Base-by-base conservation (phyloP, 208 protist genomes). In the Novymonas esmeraldas region DNA sequence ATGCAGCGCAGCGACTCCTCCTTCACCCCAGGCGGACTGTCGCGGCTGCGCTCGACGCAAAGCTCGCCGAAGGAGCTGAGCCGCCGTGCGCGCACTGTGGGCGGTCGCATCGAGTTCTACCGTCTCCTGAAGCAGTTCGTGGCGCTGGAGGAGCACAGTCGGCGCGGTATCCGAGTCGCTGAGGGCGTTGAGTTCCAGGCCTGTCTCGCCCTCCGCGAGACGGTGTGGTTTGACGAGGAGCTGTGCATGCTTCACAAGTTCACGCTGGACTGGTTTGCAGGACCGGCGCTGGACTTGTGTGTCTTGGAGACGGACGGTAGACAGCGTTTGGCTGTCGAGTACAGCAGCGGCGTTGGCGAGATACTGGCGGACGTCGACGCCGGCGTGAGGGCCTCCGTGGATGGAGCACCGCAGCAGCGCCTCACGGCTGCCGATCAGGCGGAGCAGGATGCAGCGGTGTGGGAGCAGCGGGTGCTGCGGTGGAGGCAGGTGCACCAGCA, bases 301-400 rank as follows among this genome's bases (percentile, higher is more conserved):
- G 44, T 75, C 44, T 34, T 62, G 28, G 69, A 75, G 63, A 75
- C 69, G 9, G 36, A 59, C 20, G 33, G 31, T 20, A 54, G 69
- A 3, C 69, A 75, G 33, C 51, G 14, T 24, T 57, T 75, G 24
- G 22, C 61, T 0, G 36, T 26, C 18, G 61, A 75, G 22, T 70
- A 49, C 56, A 26, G 36, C 33, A 20, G 22, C 24, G 55, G 55
- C 22, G 55, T 48, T 42, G n/a, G 36, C 2, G 55, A 29, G 9
- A 5, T 44, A 5, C 24, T 46, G 24, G 36, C 20, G 22, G n/a
- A 20, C 36, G 11, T n/a, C 16, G 6, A 14, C 6, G 38, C 24
- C 2, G 16, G 20, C 18, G 2, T 22, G 14, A 6, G 24, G 20
- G 38, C 29, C 20, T 7, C 0, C 16, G 0, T 24, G 24, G 24